Base-by-base conservation (phyloP, 2,329 filamentous ascomycete genomes). In the Colletotrichum truncatum region DNA sequence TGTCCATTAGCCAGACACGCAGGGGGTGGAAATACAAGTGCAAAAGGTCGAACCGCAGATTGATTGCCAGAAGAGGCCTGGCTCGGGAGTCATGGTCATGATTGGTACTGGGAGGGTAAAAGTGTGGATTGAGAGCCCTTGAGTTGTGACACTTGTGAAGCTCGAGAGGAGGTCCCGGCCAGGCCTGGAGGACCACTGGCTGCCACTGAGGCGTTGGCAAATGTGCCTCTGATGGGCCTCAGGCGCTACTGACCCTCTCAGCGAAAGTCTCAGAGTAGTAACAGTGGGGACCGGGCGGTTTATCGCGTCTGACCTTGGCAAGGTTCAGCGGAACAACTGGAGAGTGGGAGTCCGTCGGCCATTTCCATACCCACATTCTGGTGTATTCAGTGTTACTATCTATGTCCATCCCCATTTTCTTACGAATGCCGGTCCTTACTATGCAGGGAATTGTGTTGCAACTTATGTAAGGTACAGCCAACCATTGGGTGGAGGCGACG, bases 11-110 rank as follows among this genome's bases (percentile, higher is more conserved):
- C 51, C 16, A 18, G 21, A 43, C 41, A 65, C 49, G 52, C 16
- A 23, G n/a, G n/a, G 45, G 49, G 51, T 43, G 49, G 43, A 14
- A 21, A 45, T 14, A 14, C 57, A 64, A 55, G 26, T n/a, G n/a
- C n/a, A 55, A 30, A 26, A 66, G 63, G 46, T 53, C 36, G 41
- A 52, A 62, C 52, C 59, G 64, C 59, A 66, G 59, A 64, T 66
- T 66, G 59, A 58, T 63, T 66, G 59, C 46, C 53, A 46, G 59
- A 64, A 41, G 59, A 58, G 43, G 59, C 52, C 60, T 64, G 59
- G 64, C 34, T 57, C 39, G 46, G 52, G n/a, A 64, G 51, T 8
- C 41, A 46, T 30, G 45, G 45, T 26, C 32, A 26, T 65, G 62
- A 65, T 62, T 65, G 62, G 62, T 45, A 36, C 41, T 61, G 32